A percentile compares a stretch with the other conserved stretches of the same genome.
Evolutionary conservation across 164 flowering plant genomes (phyloP).

Genomic region (Echeveria elegans): DNA sequence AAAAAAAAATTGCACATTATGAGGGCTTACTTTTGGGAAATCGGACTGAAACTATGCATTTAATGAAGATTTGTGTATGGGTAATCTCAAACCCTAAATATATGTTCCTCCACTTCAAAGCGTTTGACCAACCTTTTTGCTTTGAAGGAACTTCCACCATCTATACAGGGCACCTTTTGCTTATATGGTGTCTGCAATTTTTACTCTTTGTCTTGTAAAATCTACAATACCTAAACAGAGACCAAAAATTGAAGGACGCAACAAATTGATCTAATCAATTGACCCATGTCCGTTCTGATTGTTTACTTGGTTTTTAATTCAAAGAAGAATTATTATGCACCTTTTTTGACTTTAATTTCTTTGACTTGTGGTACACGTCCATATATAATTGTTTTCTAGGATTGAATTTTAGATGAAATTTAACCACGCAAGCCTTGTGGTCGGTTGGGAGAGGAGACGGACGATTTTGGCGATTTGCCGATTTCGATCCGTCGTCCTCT

Average conservation of each 20-base stretch:
- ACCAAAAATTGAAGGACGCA: neutral
- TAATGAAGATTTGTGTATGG: neutral
- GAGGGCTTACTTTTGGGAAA: neutral
- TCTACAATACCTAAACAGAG: neutral
- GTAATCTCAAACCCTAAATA: neutral
- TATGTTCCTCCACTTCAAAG: neutral
- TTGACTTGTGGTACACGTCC: neutral
- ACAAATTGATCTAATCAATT: neutral
- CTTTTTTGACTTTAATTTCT: neutral
- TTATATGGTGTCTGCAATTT: too few relatives aligned
- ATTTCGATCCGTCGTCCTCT: too few relatives aligned
- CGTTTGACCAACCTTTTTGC: neutral
- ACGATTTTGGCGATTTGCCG: too few relatives aligned
- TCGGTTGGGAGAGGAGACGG: too few relatives aligned
- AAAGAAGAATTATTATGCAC: neutral
- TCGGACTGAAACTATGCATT: too few relatives aligned
- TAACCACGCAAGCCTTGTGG: too few relatives aligned
- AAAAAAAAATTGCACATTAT: neutral
- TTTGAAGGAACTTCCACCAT: neutral
- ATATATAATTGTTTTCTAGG: too few relatives aligned
- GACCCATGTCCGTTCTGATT: neutral
- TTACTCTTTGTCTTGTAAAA: neutral
- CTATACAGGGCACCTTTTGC: neutral
- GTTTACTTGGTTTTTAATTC: neutral
- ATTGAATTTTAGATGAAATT: neutral